Evolutionary conservation across 1,284 basidiomycete species (phyloP), one percentile per base, ranked within the genome.

Genomic region (Rhizoctonia solani): DNA sequence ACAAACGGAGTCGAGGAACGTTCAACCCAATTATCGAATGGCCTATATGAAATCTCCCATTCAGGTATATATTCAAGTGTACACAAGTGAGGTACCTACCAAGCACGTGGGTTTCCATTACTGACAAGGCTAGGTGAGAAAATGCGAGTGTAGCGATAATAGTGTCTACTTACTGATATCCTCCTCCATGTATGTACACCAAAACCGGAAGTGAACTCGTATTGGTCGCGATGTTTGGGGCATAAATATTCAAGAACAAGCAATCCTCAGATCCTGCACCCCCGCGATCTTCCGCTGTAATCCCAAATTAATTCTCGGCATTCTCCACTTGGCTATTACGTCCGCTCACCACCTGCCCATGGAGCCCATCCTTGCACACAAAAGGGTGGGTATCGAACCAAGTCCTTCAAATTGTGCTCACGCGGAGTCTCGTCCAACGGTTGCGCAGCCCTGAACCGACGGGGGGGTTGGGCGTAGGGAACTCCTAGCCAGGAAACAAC

Each of bases 161-260:
- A 14, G 25, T 21, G 32, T 5, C 6, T 46, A 55, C 29, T 3
- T 61, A 72, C 54, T 49, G 82, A 82, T 83, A 74, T 23, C 46
- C 46, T 5, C 87, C 86, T 11, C 86, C 87, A 70, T 89, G 86
- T 39, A 87, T 85, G 72, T 87, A 88, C 3, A 85, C 81, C 34
- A 89, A 75, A 1, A 88, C 86, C 0, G 86, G 87, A 14, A 85
- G 82, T 84, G 34, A 54, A 34, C 73, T 72, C 25, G 70, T 71
- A 21, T 27, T 49, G 16, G 73, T 75, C 11, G 75, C 75, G n/a
- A 73, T 72, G 1, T 72, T 71, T 2, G 78, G 77, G 16, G 76
- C 72, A 67, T 80, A 81, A 6, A 81, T 74, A 69, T 81, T 81
- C 27, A 81, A 73, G 54, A 80, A 79, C 41, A 81, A 73, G 67